Base-by-base conservation (phyloP, 1,284 basidiomycete species). In the Chondrostereum purpureum region DNA sequence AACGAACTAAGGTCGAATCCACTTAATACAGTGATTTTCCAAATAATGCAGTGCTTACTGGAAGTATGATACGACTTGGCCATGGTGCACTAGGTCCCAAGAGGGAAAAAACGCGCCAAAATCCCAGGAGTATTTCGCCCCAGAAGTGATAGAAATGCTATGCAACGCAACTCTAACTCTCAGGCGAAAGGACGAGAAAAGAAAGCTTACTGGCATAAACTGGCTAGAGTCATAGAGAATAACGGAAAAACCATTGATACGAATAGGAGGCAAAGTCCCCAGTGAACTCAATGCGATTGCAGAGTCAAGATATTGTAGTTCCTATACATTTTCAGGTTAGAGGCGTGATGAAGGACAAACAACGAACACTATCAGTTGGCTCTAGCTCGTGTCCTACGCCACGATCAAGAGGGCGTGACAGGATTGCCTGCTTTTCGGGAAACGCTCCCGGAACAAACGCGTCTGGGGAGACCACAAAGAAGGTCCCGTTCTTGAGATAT, bases 141-240 rank as follows among this genome's bases (percentile, higher is more conserved):
- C 68, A 71, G 64, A 66, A 69, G 45, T 71, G 68, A 43, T 69
- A 70, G 42, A 61, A 69, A 50, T 70, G 68, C 68, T 72, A 43
- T 42, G 12, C 35, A 14, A n/a, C 27, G 27, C 24, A 39, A 19
- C 17, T 24, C 21, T 11, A 8, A 20, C 11, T 12, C 3, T 42
- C 6, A 12, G 18, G 20, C 35, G 34, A 16, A 17, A 38, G 34
- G 18, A 17, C 17, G 22, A 18, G 19, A 35, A 42, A 24, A 27
- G 20, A 27, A n/a, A n/a, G 53, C 56, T 19, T 45, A 67, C 68
- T 20, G 48, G 43, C 57, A 66, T 63, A 44, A 65, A 69, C 45
- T 67, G 64, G 11, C 59, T 46, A 0, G 59, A 56, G 46, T 71
- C 69, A 47, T 66, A 64, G 3, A 64, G 44, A 36, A 70, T 57